Conservation (phyloP, 331 rosid species). For the Dryas integrifolia region DNA sequence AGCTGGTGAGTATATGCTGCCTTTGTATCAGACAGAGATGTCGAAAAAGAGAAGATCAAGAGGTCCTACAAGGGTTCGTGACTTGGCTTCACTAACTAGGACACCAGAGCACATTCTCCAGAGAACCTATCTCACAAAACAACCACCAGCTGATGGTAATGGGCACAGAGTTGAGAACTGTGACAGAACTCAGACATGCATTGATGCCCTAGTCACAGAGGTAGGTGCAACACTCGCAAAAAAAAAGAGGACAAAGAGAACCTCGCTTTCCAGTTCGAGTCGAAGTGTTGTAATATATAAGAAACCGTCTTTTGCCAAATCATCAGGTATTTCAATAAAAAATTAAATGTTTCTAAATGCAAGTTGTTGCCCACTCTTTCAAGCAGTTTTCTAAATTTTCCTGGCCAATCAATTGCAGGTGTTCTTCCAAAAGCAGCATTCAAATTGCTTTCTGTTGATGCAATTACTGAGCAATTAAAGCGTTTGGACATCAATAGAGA, state of each 20-base stretch:
- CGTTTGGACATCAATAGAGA: slow-evolving; percentile 55
- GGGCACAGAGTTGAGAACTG: slow-evolving; percentile 31
- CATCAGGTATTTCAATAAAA: slow-evolving; percentile 49
- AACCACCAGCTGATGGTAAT: slow-evolving; percentile 21
- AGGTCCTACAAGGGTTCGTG: slow-evolving; percentile 35
- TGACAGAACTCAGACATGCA: slow-evolving; percentile 39
- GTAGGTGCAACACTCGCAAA: slow-evolving; percentile 37
- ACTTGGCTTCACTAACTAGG: slow-evolving; percentile 37
- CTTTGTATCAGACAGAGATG: slow-evolving; percentile 40
- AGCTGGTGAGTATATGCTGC: slow-evolving; percentile 28
- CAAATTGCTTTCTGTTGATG: slow-evolving; percentile 33
- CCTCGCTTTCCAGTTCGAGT: slow-evolving; percentile 29
- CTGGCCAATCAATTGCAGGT: slow-evolving; percentile 38
- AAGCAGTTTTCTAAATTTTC: slow-evolving; percentile 20
- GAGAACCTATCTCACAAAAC: slow-evolving; percentile 31
- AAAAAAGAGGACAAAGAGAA: slow-evolving; percentile 55
- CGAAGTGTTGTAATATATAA: slow-evolving; percentile 34
- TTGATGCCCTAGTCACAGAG: slow-evolving; percentile 39
- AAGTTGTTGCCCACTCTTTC: slow-evolving; percentile 18
- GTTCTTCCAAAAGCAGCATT: slow-evolving; percentile 27
- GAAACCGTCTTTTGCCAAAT: slow-evolving; percentile 23
- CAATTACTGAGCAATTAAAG: slow-evolving; percentile 51
- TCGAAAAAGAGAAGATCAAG: slow-evolving; percentile 61
- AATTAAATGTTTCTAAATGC: slow-evolving; percentile 6
- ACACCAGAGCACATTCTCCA: slow-evolving; percentile 23